Conservation (phyloP, 306 rosid genomes). For the Rubus parviflorus region DNA sequence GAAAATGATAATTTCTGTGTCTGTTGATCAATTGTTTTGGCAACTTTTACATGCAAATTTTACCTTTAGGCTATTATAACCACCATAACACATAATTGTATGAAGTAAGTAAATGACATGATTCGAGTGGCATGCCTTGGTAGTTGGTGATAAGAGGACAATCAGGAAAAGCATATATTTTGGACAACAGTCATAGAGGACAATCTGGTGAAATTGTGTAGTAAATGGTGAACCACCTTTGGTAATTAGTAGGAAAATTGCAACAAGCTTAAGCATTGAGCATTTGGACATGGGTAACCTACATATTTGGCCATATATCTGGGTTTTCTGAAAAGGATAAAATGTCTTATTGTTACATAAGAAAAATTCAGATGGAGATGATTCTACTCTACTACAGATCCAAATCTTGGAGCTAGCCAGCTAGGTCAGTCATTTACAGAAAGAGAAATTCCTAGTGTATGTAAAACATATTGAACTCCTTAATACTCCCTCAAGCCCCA, state of each 20-base stretch:
- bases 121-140: constrained; percentile 13
- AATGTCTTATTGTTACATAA: too few relatives aligned
- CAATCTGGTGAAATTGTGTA: background rate
- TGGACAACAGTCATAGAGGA: background rate
- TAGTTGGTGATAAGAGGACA: background rate
- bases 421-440: too few relatives aligned
- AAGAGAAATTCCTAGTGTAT: too few relatives aligned
- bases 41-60: background rate
- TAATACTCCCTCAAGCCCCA: too few relatives aligned
- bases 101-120: constrained; percentile 11
- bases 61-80: constrained; percentile 4
- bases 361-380: too few relatives aligned
- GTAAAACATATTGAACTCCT: too few relatives aligned
- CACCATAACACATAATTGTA: constrained; percentile 16
- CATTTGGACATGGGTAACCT: too few relatives aligned
- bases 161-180: background rate
- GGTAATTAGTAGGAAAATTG: background rate
- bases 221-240: background rate
- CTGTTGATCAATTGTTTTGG: background rate
- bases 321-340: background rate
- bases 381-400: background rate
- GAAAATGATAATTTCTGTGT: background rate
- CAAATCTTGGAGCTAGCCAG: too few relatives aligned
- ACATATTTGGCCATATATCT: background rate
- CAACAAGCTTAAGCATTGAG: background rate